These are phyloP conservation scores for Ceratocystis destructans DNA, from an alignment of 2,329 filamentous ascomycete genomes.

Conservation along the genomic window DNA sequence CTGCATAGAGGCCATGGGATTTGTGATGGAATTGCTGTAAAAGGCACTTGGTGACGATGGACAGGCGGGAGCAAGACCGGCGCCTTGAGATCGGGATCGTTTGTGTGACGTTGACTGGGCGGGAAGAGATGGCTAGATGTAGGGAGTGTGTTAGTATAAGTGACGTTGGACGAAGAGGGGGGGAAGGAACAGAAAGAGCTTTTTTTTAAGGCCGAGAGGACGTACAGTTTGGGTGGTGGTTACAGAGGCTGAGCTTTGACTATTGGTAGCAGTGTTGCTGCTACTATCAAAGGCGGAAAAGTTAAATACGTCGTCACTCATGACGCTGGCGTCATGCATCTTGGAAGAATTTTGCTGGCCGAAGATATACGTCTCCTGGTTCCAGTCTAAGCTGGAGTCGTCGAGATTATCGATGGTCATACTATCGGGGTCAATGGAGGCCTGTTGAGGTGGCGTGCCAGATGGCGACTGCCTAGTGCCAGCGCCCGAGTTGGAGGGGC, in stretches of 20 bases:
- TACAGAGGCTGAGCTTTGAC: background rate
- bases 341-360: constrained; percentile 13
- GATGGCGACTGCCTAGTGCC: constrained; percentile 16
- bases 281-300: constrained; percentile 18
- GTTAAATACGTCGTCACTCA: constrained; percentile 18
- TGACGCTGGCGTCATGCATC: constrained; percentile 15
- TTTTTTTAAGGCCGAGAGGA: background rate
- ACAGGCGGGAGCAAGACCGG: constrained; percentile 8
- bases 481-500: constrained; percentile 17
- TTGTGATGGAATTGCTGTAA: constrained; percentile 9
- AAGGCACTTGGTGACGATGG: constrained; percentile 12
- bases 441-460: constrained; percentile 16
- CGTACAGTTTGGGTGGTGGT: constrained; percentile 14
- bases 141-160: constrained; percentile 4
- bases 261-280: background rate
- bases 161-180: background rate
- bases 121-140: constrained; percentile 11
- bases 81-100: constrained; percentile 14
- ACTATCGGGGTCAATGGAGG: constrained; percentile 2
- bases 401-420: constrained; percentile 16
- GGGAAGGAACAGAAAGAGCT: background rate
- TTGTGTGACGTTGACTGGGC: constrained; percentile 17
- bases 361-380: constrained; percentile 13
- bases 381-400: constrained; percentile 15
- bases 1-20: constrained; percentile 10